Conservation (phyloP, 2,329 filamentous ascomycete genomes). For the Hypoxylon rubiginosum region DNA sequence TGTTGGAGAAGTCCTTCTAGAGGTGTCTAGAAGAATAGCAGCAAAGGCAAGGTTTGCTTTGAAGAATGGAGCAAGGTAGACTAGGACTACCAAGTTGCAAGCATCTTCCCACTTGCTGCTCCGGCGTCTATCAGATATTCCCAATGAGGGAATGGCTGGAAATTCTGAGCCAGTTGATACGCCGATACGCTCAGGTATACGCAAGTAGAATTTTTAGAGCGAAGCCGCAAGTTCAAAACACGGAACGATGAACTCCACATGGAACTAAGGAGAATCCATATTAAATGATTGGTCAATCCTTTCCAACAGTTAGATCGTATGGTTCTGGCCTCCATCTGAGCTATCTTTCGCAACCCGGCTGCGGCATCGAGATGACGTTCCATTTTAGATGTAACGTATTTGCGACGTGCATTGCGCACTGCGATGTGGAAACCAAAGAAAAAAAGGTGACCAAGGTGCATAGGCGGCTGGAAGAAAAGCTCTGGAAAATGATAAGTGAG, state of each 20-base stretch:
- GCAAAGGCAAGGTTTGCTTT: constrained; percentile 5
- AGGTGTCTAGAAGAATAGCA: constrained; percentile 33
- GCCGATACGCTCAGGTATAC: constrained; percentile 5
- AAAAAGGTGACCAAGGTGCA: constrained; percentile 31
- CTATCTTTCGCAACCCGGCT: constrained; percentile 1
- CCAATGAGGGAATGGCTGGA: constrained; percentile 40
- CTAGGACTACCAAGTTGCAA: constrained; percentile 17
- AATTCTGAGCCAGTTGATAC: constrained; percentile 34
- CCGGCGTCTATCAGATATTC: constrained; percentile 27
- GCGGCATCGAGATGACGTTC: constrained; percentile 35
- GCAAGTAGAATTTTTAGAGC: constrained; percentile 27
- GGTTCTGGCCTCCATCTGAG: constrained; percentile 32
- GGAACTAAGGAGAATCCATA: constrained; percentile 26
- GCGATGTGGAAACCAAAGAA: constrained; percentile 22
- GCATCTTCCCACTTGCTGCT: constrained; percentile 24
- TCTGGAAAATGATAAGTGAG: constrained; percentile 14
- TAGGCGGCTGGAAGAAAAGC: constrained; percentile 12
- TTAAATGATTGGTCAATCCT: constrained; percentile 39
- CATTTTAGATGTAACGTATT: constrained; percentile 30
- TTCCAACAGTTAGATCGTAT: constrained; percentile 33
- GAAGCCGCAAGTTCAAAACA: constrained; percentile 39
- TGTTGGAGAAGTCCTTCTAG: constrained; percentile 22
- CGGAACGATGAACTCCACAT: constrained; percentile 27
- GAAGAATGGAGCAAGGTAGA: constrained; percentile 8
- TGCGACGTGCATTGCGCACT: constrained; percentile 15